Conservation (phyloP, 805 yeast species). For the Candida koratica region DNA sequence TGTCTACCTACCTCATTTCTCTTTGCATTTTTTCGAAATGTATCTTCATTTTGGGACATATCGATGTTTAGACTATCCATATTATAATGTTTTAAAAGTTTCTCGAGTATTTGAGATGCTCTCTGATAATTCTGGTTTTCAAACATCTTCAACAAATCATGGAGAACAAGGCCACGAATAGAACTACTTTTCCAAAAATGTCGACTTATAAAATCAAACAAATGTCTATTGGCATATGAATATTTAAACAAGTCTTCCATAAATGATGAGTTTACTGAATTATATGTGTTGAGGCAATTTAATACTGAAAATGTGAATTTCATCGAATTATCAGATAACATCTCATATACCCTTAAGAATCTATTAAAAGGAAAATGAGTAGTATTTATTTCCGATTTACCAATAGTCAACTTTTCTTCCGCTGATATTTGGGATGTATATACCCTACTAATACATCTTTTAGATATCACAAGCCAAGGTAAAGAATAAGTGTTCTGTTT, state of each 20-base stretch:
- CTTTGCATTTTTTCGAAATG: conserved; percentile 10
- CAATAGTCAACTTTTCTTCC: no score
- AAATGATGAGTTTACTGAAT: conserved; percentile 10
- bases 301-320: conserved; percentile 14
- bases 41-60: no score
- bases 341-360: conserved; percentile 17
- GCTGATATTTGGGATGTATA: no score
- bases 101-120: conserved; percentile 7
- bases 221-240: conserved; percentile 17
- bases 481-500: background rate
- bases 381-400: no score
- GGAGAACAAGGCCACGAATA: conserved; percentile 18
- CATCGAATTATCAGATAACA: conserved; percentile 9
- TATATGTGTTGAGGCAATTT: conserved; percentile 18
- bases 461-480: background rate
- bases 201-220: conserved; percentile 16
- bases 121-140: conserved; percentile 8
- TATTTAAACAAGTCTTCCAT: conserved; percentile 20
- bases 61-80: no score
- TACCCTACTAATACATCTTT: background rate
- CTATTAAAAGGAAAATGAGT: conserved; percentile 14
- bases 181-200: conserved; percentile 18
- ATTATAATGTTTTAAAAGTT: conserved; percentile 12
- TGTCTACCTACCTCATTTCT: conserved; percentile 4
- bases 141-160: conserved; percentile 16